Conservation (phyloP, 305 asterid genomes). For the Rubia tinctorum region DNA sequence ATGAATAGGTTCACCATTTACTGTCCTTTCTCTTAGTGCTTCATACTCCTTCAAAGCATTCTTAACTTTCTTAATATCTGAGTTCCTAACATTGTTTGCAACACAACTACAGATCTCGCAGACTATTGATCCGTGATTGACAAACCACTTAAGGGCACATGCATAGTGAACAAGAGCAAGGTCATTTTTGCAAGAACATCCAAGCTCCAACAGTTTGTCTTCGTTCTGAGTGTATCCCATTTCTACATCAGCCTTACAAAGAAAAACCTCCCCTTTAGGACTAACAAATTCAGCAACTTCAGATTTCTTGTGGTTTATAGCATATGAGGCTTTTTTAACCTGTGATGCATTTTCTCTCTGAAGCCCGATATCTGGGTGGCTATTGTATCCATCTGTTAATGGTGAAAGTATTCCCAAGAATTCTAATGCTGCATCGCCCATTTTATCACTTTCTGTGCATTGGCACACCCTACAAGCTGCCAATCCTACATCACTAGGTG, state of each 20-base stretch:
- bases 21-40: conserved; percentile 55
- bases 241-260: conserved; percentile 72
- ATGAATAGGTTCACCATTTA: conserved; percentile 74
- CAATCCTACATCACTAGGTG: conserved; percentile 39
- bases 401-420: conserved; percentile 73
- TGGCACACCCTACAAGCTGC: conserved; percentile 88
- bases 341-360: conserved; percentile 25
- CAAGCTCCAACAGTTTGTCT: conserved; percentile 69
- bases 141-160: conserved; percentile 95
- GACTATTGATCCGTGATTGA: conserved; percentile 80
- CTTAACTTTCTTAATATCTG: conserved; percentile 64
- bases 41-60: conserved; percentile 71
- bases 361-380: conserved; percentile 38
- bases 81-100: conserved; percentile 53
- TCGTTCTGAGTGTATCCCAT: conserved; percentile 54
- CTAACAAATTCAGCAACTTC: conserved; percentile 72
- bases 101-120: conserved; percentile 85
- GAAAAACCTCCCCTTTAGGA: conserved; percentile 82
- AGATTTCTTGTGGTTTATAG: conserved; percentile 37
- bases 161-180: conserved; percentile 89
- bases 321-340: conserved; percentile 33
- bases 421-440: conserved; percentile 66
- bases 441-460: conserved; percentile 71
- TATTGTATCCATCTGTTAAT: conserved; percentile 24
- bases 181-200: conserved; percentile 86